phyloP scores from a whole-genome alignment of 2,329 filamentous ascomycete species.

The Aspergillus puulaauensis region DNA sequence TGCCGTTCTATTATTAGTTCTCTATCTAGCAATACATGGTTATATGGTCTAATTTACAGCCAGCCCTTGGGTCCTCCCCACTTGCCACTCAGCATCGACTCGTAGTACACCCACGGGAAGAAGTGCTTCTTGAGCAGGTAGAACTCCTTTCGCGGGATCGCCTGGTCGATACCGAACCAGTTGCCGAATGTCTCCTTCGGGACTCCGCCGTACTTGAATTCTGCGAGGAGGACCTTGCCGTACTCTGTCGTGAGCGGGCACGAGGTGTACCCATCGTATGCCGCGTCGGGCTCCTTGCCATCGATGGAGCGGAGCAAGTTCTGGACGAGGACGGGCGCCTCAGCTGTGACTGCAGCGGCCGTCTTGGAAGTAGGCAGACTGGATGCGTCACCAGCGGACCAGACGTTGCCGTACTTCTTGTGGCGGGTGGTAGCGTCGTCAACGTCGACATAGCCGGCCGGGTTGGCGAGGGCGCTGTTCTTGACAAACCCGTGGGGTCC shows the following conservation, averaged over 20 bases:
- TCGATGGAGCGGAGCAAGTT: slow-evolving; percentile 50
- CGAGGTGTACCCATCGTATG: slow-evolving; percentile 58
- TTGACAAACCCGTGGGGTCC: slow-evolving; percentile 56
- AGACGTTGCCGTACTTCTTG: slow-evolving; percentile 57
- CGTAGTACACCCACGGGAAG: slow-evolving; percentile 66
- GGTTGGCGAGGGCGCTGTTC: slow-evolving; percentile 55
- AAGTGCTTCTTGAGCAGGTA: slow-evolving; percentile 67
- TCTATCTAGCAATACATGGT: not conserved
- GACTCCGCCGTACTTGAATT: slow-evolving; percentile 64
- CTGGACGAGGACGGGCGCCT: slow-evolving; percentile 52
- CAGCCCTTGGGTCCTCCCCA: slow-evolving; percentile 63
- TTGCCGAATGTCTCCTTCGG: slow-evolving; percentile 63
- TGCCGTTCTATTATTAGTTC: not conserved
- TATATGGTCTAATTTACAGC: slow-evolving; percentile 9
- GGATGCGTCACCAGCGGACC: slow-evolving; percentile 61
- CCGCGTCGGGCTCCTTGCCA: slow-evolving; percentile 45
- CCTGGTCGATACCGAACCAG: slow-evolving; percentile 59
- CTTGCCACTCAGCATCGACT: slow-evolving; percentile 60
- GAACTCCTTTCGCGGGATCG: slow-evolving; percentile 55
- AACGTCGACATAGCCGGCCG: slow-evolving; percentile 59
- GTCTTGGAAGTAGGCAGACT: slow-evolving; percentile 60
- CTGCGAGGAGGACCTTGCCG: slow-evolving; percentile 62
- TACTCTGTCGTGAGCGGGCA: slow-evolving; percentile 58
- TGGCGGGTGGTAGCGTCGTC: slow-evolving; percentile 54
- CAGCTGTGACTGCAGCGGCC: slow-evolving; percentile 52